phyloP scores from a whole-genome alignment of 2,329 filamentous ascomycete genomes.

The Cercospora sojina region DNA sequence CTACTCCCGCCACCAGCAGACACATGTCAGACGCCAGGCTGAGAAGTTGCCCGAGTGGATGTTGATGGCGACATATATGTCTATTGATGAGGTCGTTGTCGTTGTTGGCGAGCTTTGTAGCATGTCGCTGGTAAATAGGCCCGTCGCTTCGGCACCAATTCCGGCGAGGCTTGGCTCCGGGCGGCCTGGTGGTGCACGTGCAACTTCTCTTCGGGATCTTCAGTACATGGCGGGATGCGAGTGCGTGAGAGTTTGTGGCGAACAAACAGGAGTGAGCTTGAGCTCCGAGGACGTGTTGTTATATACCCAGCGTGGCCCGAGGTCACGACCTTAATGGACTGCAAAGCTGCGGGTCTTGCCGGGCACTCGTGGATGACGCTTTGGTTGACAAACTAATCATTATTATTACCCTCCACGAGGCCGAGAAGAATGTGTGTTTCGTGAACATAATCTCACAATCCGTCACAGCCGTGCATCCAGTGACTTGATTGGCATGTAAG shows the following conservation, averaged over 20 bases:
- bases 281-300: neutral
- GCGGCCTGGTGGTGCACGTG: neutral
- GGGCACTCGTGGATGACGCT: neutral
- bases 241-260: neutral
- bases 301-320: neutral
- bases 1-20: neutral
- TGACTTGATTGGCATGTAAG: neutral
- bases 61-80: neutral
- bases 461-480: neutral
- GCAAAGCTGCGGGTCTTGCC: neutral
- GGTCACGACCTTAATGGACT: slow-evolving; percentile 13
- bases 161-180: neutral
- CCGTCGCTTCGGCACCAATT: neutral
- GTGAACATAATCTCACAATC: neutral
- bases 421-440: neutral
- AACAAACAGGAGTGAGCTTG: neutral
- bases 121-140: neutral
- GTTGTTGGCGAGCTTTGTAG: neutral
- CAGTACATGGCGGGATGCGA: neutral
- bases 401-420: neutral
- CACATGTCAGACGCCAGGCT: neutral
- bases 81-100: neutral
- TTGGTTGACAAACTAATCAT: neutral
- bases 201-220: neutral
- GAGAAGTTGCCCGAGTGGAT: neutral